Conservation (phyloP, 371 early-diverging fungal genomes). For the Gilbertella persicaria region DNA sequence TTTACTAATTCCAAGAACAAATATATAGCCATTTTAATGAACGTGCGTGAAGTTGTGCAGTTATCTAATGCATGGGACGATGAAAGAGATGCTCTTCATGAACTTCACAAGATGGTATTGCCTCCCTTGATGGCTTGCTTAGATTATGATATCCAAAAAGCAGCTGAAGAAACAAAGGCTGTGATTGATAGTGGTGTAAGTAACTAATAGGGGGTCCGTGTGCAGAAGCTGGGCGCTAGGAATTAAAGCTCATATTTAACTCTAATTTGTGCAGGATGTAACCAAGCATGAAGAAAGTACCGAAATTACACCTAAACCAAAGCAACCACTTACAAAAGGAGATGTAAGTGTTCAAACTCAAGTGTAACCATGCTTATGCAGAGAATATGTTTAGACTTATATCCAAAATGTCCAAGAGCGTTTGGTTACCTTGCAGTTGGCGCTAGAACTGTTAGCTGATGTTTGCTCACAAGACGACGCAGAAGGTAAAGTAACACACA, state of each 20-base stretch:
- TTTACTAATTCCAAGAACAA: neutral
- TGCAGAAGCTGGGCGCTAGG: neutral
- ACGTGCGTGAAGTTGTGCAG: slow-evolving; percentile 42
- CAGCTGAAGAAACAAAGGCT: slow-evolving; percentile 50
- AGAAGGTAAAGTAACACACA: slow-evolving; percentile 29
- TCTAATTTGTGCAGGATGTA: slow-evolving; percentile 30
- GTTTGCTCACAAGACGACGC: slow-evolving; percentile 70
- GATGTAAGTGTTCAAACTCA: slow-evolving; percentile 50
- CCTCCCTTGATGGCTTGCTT: slow-evolving; percentile 59
- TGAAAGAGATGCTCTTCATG: slow-evolving; percentile 33
- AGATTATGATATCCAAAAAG: slow-evolving; percentile 62
- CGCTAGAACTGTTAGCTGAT: slow-evolving; percentile 81
- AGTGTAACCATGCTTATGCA: neutral
- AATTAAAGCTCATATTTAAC: neutral
- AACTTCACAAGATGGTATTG: slow-evolving; percentile 52
- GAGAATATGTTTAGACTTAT: slow-evolving; percentile 20
- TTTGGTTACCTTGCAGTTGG: slow-evolving; percentile 68
- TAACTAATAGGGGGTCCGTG: neutral
- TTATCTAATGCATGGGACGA: slow-evolving; percentile 40
- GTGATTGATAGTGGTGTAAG: slow-evolving; percentile 56
- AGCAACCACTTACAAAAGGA: slow-evolving; percentile 49
- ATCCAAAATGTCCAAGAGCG: slow-evolving; percentile 54
- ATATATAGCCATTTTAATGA: slow-evolving; percentile 42
- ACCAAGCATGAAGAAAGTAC: slow-evolving; percentile 36
- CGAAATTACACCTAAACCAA: slow-evolving; percentile 50